phyloP scores from a whole-genome alignment of 345 rosid species.

The Rhodamnia rubescens region DNA sequence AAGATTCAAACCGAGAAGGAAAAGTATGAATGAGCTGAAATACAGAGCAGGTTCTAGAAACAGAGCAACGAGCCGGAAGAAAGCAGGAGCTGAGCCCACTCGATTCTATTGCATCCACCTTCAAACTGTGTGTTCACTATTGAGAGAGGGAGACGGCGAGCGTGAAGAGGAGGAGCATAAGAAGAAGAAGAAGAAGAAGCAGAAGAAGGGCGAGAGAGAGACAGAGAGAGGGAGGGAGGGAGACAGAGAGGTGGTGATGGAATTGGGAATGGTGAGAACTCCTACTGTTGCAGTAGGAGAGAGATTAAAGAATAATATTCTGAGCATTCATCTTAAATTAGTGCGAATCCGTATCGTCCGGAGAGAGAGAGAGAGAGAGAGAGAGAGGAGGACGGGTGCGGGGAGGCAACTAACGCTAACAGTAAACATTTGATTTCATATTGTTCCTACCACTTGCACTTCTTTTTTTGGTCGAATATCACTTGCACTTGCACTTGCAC shows the following conservation, averaged over 20 bases:
- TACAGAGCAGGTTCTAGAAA: background rate
- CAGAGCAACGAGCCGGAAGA: background rate
- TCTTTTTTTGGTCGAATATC: too few relatives aligned
- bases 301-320: background rate
- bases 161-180: background rate
- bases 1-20: background rate
- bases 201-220: background rate
- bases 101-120: background rate
- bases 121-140: background rate
- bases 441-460: too few relatives aligned
- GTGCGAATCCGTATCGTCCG: background rate
- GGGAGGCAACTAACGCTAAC: background rate
- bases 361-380: background rate
- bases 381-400: too few relatives aligned
- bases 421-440: background rate
- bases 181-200: background rate
- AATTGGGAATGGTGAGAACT: background rate
- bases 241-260: background rate
- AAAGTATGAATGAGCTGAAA: background rate
- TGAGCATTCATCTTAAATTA: background rate
- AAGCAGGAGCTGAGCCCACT: background rate
- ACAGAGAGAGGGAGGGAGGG: background rate
- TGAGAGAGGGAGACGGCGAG: background rate
- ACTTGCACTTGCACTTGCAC: background rate
- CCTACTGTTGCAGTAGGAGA: background rate